phyloP scores from a whole-genome alignment of 139 green algal genomes.

The Micractinium sp. region DNA sequence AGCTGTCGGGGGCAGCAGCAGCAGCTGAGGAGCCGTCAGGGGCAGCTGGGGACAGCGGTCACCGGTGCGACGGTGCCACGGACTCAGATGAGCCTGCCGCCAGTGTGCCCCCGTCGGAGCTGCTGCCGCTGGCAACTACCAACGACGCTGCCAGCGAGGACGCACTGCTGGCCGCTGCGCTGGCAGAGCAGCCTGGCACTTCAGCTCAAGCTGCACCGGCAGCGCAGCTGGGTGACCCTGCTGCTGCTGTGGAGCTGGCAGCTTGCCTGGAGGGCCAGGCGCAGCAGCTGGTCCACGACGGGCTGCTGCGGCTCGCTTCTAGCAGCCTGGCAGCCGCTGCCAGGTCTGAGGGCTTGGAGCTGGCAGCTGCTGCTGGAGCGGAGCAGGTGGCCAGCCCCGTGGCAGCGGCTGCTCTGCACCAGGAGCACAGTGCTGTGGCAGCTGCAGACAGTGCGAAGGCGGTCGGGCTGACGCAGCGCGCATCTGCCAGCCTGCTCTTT shows the following conservation, averaged over 20 bases:
- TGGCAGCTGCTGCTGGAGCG: not conserved
- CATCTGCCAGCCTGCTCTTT: not conserved
- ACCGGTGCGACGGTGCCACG: no score
- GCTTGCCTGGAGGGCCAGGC: not conserved
- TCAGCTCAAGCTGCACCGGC: not conserved
- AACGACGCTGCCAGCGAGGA: not conserved
- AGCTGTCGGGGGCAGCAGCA: not conserved
- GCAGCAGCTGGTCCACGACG: not conserved
- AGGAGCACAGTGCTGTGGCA: not conserved
- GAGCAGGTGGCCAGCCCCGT: not conserved
- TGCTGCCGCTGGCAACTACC: no score
- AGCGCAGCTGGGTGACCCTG: not conserved
- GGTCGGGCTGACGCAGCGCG: not conserved
- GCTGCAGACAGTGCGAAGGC: not conserved
- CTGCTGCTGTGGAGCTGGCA: not conserved
- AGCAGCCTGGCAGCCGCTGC: not conserved
- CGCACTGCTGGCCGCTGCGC: not conserved
- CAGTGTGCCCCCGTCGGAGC: no score
- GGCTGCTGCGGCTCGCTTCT: not conserved
- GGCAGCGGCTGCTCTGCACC: not conserved
- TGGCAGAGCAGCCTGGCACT: not conserved
- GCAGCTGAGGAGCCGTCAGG: not conserved
- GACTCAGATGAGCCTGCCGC: no score
- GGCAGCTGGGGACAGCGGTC: no score
- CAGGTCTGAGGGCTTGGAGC: not conserved